phyloP scores from a whole-genome alignment of 768 basidiomycete species.

The Clitopilus passeckerianus region DNA sequence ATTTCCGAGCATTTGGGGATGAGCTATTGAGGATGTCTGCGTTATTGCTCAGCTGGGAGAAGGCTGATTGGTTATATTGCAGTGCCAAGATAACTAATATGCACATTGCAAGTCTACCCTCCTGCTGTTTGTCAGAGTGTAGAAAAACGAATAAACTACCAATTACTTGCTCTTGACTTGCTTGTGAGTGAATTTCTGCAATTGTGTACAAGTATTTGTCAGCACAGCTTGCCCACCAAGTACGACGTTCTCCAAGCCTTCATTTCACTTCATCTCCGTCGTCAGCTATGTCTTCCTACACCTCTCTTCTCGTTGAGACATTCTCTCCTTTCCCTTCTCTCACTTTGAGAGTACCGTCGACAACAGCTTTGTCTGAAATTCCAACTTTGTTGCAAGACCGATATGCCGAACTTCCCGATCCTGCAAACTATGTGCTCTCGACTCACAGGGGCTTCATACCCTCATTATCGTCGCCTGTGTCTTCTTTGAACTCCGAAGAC shows the following conservation, averaged over 20 bases:
- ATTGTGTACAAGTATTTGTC: neutral
- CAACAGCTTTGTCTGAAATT: slow-evolving; percentile 22
- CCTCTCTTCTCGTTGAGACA: slow-evolving; percentile 28
- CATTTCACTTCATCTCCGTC: neutral
- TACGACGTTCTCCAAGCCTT: neutral
- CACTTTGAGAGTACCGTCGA: slow-evolving; percentile 23
- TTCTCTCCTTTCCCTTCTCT: slow-evolving; percentile 35
- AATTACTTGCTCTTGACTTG: too few relatives aligned
- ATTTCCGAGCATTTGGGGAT: too few relatives aligned
- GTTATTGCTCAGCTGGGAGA: too few relatives aligned
- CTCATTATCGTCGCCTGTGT: slow-evolving; percentile 17
- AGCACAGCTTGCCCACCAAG: neutral
- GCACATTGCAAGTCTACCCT: neutral
- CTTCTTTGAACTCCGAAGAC: slow-evolving; percentile 17
- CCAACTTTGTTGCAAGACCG: slow-evolving; percentile 25
- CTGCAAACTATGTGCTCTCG: slow-evolving; percentile 25
- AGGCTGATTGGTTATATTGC: too few relatives aligned
- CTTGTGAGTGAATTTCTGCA: too few relatives aligned
- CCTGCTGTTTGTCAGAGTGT: too few relatives aligned
- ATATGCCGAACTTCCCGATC: slow-evolving; percentile 30
- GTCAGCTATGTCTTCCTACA: neutral
- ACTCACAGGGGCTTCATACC: slow-evolving; percentile 33
- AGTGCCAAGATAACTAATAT: too few relatives aligned
- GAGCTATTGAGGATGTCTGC: too few relatives aligned
- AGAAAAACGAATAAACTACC: too few relatives aligned